These are phyloP conservation scores for Cystobasidium tubakii DNA, from an alignment of 768 basidiomycete species.

Conservation along the genomic window DNA sequence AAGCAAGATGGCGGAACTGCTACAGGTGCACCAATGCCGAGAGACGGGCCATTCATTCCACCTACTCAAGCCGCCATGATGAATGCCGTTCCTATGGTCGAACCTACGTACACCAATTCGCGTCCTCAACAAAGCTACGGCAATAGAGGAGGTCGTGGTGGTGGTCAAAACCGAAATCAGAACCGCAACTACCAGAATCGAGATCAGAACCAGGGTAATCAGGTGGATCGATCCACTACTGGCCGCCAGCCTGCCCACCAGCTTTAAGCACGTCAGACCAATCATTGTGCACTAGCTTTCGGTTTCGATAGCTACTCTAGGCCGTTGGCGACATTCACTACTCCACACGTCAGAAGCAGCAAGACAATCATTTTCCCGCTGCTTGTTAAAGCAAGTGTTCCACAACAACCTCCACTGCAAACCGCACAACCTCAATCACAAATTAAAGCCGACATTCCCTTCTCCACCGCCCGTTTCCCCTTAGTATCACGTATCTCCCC, in stretches of 20 bases:
- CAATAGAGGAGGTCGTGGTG: conserved; percentile 6
- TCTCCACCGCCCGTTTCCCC: too few relatives aligned
- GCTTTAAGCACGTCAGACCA: too few relatives aligned
- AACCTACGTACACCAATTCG: neutral
- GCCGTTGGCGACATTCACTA: too few relatives aligned
- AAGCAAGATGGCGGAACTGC: conserved; percentile 5
- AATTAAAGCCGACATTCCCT: too few relatives aligned
- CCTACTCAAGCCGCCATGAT: conserved; percentile 19
- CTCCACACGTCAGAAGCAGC: too few relatives aligned
- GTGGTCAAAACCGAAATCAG: neutral
- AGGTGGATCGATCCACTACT: neutral
- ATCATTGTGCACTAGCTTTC: too few relatives aligned
- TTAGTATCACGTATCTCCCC: too few relatives aligned
- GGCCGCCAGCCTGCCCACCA: conserved; percentile 5
- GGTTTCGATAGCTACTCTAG: too few relatives aligned
- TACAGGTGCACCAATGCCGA: neutral
- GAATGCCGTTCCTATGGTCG: neutral
- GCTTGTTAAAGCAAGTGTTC: too few relatives aligned
- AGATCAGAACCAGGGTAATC: neutral
- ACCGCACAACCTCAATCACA: too few relatives aligned
- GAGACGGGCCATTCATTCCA: neutral
- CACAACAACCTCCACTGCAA: too few relatives aligned
- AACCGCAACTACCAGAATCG: neutral
- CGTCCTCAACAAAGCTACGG: neutral
- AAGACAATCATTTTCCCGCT: too few relatives aligned